A percentile compares a stretch with the other conserved stretches of the same genome.
These are phyloP conservation scores for Thozetella sp. DNA, from an alignment of 495 filamentous ascomycete species.

Conservation along the genomic window DNA sequence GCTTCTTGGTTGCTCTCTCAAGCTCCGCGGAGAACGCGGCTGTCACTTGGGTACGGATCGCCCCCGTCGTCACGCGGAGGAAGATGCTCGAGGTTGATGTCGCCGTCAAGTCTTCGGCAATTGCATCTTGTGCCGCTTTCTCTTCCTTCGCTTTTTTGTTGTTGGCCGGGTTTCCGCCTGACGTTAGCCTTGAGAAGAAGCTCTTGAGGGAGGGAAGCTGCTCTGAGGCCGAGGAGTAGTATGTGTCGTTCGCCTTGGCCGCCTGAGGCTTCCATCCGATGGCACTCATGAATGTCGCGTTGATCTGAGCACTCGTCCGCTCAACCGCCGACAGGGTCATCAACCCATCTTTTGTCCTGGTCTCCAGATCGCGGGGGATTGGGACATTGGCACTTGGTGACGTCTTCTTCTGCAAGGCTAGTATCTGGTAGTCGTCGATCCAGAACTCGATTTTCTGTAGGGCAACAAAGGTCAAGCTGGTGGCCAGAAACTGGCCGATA, in stretches of 20 bases:
- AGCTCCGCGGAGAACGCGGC: constrained; percentile 75
- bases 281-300: constrained; percentile 88
- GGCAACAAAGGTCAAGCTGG: constrained; percentile 94
- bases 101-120: constrained; percentile 68
- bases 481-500: constrained; percentile 88
- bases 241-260: constrained; percentile 36
- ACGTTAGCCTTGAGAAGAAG: constrained; percentile 76
- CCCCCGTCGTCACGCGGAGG: constrained; percentile 81
- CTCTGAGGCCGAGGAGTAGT: constrained; percentile 35
- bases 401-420: constrained; percentile 78
- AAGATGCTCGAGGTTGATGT: constrained; percentile 76
- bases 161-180: constrained; percentile 39
- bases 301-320: constrained; percentile 82
- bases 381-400: constrained; percentile 70
- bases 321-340: constrained; percentile 80
- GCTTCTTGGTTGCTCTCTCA: constrained; percentile 96
- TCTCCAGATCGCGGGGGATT: constrained; percentile 82
- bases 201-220: constrained; percentile 64
- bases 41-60: constrained; percentile 71
- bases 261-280: constrained; percentile 75
- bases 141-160: constrained; percentile 54
- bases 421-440: constrained; percentile 83
- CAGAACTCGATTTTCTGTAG: constrained; percentile 85
- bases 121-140: constrained; percentile 51
- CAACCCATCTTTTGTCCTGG: constrained; percentile 76